These are phyloP conservation scores for Allium cepa DNA, from an alignment of 106 monocot species.

Conservation along the genomic window DNA sequence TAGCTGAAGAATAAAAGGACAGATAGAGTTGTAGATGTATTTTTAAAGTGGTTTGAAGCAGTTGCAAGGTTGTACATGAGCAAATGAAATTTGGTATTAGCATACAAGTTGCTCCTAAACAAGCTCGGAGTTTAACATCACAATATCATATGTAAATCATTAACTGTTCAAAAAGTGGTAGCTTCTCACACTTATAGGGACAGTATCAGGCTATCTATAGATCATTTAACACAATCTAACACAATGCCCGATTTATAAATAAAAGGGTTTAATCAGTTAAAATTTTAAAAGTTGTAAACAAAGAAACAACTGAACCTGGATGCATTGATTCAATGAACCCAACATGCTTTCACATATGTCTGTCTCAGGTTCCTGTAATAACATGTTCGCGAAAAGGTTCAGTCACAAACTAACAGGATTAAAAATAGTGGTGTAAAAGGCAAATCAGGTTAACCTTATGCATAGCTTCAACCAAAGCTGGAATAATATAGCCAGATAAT, in stretches of 20 bases:
- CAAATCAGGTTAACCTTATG: conserved; percentile 31
- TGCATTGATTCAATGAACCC: conserved; percentile 88
- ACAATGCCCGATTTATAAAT: background rate
- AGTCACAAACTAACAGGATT: background rate
- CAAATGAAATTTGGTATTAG: no score
- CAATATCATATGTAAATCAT: background rate
- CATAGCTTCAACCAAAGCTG: conserved; percentile 80
- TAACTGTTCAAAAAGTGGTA: no score
- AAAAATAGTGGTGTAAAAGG: background rate
- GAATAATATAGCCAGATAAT: conserved; percentile 79
- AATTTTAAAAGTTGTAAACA: background rate
- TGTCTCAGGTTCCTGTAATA: conserved; percentile 76
- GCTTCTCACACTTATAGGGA: background rate
- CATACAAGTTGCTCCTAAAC: background rate
- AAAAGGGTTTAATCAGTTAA: background rate
- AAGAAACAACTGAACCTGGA: conserved; percentile 45
- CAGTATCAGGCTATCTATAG: background rate
- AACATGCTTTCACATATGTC: conserved; percentile 86
- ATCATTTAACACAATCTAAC: background rate
- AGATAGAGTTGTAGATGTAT: background rate
- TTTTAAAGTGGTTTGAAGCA: no score
- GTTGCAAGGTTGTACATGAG: no score
- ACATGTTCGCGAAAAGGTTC: background rate
- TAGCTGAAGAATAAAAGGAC: conserved; percentile 27
- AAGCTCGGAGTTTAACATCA: background rate